Base-by-base conservation (phyloP, 257 asterid genomes). In the Parsonsia alboflavescens region DNA sequence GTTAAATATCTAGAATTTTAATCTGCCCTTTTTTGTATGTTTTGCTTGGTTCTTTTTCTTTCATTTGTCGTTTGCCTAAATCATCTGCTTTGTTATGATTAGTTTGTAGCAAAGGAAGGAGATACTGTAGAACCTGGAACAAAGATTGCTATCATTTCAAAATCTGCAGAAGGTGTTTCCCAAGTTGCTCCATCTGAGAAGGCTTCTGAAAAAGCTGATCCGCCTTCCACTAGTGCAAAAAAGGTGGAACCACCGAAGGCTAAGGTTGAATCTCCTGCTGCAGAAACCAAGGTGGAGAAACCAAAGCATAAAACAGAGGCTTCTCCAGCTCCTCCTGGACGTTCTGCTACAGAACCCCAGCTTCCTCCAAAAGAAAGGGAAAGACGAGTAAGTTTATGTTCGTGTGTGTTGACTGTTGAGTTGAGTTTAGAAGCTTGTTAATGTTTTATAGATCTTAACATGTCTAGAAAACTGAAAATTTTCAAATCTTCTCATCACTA, bases 321-420 rank as follows among this genome's bases (percentile, higher is more conserved):
- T 67, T 76, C 85, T 71, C 68, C 89, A 39, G 84, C 97, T 57
- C 87, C 97, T 76, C 85, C 94, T 21, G 87, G 72, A 82, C 72
- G 68, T 78, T 82, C 97, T 46, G 93, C 96, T 21, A 73, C 93
- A 54, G 99, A 95, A 83, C 97, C 92, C 66, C 96, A 88, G 88
- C 89, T 95, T 22, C 98, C 98, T 49, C 99, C 99, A 70, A 92
- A 90, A 87, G 99, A 92, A 13, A 86, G 98, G 83, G 99, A 95
- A 84, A 88, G 96, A 85, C 88, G 99, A 54, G 99, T 90, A 75
- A 80, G 97, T 79, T 69, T 49, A 46, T 73, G 4, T 24, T 61
- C 49, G 63, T 75, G 62, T 28, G 11, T 49, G 10, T 54, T 9
- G 24, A 28, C n/a, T n/a, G 39, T 50, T 33, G 39, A 33, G 3